Evolutionary conservation across 2,329 filamentous ascomycete species (phyloP), one percentile per base, ranked within the genome.

Genomic region (Colletotrichum sp.): DNA sequence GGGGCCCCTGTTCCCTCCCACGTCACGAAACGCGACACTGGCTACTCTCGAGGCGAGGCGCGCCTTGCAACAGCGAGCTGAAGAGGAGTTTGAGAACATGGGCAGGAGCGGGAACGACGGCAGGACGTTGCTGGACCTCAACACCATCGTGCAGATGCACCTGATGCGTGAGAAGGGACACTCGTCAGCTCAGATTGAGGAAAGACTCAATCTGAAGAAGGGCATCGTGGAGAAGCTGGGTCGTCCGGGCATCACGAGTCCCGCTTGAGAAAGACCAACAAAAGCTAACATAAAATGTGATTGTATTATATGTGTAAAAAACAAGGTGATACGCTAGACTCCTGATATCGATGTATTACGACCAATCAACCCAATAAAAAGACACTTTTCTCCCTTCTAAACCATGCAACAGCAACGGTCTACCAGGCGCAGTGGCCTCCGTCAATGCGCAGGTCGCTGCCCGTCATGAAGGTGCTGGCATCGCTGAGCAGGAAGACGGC

Each of bases 401-500:
- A 55, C 44, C 63, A 30, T 57, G 13, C 63, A n/a, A 36, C 21
- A 18, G 13, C 63, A n/a, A 36, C 18, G 21, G 6, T 83, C 44
- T 85, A 92, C 91, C 91, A 92, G 21, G 90, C 89, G 55, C 87
- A 83, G 81, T 95, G 93, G 0, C 94, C 94, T 13, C 94, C 94
- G 81, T 95, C 94, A 65, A 95, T 93, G 36, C 93, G 86, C 81
- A 95, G 81, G 78, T 94, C 93, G 39, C 90, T 89, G 80, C 84
- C 84, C 10, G 84, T 86, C 84, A 86, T 85, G 72, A 86, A 86
- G 65, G 83, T 85, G 36, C 83, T 84, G 6, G 85, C 85, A 72
- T 86, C 83, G 64, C 84, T 86, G 8, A 84, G 83, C 28, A 85
- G 77, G 66, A 82, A 86, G 10, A 86, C 90, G 4, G 92, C 93